Base-by-base conservation (phyloP, 2,329 filamentous ascomycete species). In the Cadophora sp. region DNA sequence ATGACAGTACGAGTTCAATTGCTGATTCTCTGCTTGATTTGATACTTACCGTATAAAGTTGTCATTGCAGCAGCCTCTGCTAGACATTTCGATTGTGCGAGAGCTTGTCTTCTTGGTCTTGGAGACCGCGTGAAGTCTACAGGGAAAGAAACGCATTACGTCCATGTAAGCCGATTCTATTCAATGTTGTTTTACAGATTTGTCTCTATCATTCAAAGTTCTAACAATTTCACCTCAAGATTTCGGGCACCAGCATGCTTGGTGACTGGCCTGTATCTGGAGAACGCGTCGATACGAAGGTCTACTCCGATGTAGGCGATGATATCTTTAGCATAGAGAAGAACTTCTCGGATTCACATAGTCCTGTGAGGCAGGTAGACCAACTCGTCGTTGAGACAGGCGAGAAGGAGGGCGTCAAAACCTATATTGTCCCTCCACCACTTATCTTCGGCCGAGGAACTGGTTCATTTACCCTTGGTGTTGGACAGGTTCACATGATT, bases 361-460 rank as follows among this genome's bases (percentile, higher is more conserved):
- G 71, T 0, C 83, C 84, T 70, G 66, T 70, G 13, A 80, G 83
- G 14, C 80, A 79, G 0, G 79, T 80, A 1, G 82, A 84, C 65
- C 69, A 85, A 7, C 73, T 75, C 3, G 80, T 83, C 14, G 71
- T 83, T 1, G 76, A 81, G 6, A 72, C 73, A 0, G 81, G 81
- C 1, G 68, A 81, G 18, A 73, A 77, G 20, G 53, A 77, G 0
- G 78, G 79, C 3, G 79, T 87, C 1, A 79, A 80, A 65, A 82
- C 83, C 0, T 76, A 81, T 53, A 78, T 83, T 56, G 75, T 86
- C 53, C 83, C 82, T 78, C 76, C 79, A 0, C 82, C 82, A 0
- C 78, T 79, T 3, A 82, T 86, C 56, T 86, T 81, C 70, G 84
- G 84, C 20, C 65, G 70, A 0, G 81, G 82, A 7, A 77, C 74